Base-by-base conservation (phyloP, 805 yeast species). In the Yarrowia bubula region DNA sequence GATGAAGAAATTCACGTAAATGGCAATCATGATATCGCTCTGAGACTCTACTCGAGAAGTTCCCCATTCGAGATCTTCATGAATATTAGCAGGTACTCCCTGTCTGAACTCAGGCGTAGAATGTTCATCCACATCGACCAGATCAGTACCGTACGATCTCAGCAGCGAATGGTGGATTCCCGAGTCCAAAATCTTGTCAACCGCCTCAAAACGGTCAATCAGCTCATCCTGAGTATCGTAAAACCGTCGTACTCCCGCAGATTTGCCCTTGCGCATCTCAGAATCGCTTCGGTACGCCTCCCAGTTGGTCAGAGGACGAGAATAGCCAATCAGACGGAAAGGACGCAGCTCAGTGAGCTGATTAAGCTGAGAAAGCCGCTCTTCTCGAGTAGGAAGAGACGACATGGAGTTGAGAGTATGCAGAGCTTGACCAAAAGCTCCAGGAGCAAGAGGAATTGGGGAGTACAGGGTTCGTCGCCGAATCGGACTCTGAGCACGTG, bases 141-240 rank as follows among this genome's bases (percentile, higher is more conserved):
- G 68, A 57, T 77, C 79, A 35, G 76, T 78, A 3, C 83, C 84
- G 70, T 89, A 88, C 60, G 82, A 84, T 51, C 83, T 78, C 61
- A 89, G 79, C 86, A 89, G 86, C 48, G 82, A 78, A 66, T 81
- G 80, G 68, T 86, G 89, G 66, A 89, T 80, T 0, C 92, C 92
- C 4, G 90, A 83, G 71, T 88, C 95, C 51, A 89, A 77, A 61
- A 88, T 76, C 60, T 78, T 77, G 72, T 89, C 96, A 31, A 89
- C 84, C 66, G 83, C 87, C 41, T 74, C 73, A 70, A 83, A 87
- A 63, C 83, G 77, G 28, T 80, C 82, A 62, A 88, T 83, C 62
- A 85, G 72, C 46, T 79, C 83, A 72, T 89, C 89, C 74, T 88
- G 93, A 2, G 75, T 72, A 46, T 74, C 73, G 74, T 89, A 89